phyloP scores from a whole-genome alignment of 2,329 filamentous ascomycete genomes.

The Paecilomyces sp. region DNA sequence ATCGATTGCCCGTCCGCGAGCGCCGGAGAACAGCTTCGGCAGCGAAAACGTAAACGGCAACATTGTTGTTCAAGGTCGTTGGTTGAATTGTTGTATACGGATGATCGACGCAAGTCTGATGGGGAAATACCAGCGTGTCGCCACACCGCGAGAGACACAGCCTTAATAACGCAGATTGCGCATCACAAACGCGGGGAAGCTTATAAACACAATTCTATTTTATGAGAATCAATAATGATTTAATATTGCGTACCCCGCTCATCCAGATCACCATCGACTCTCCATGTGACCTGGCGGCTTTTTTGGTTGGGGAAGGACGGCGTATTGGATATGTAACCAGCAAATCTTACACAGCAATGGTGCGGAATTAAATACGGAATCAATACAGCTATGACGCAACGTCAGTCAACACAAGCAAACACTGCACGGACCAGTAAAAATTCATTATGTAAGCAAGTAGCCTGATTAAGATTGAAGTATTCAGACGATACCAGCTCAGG shows the following conservation, averaged over 20 bases:
- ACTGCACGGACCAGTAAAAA: not conserved
- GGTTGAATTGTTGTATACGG: not conserved
- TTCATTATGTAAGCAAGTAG: not conserved
- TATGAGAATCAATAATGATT: not conserved
- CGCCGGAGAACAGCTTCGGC: not conserved
- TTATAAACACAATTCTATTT: not conserved
- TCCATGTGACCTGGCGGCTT: not conserved
- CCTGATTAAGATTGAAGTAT: too few relatives aligned
- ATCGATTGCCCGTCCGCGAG: conserved; percentile 21
- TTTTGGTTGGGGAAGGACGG: not conserved
- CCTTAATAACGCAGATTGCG: not conserved
- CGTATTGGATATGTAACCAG: not conserved
- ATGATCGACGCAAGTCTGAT: not conserved
- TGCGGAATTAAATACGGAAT: not conserved
- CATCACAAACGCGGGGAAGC: not conserved
- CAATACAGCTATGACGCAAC: not conserved
- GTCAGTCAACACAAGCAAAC: not conserved
- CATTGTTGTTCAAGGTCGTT: conserved; percentile 1
- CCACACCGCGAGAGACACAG: not conserved
- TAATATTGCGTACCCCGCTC: not conserved
- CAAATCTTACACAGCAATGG: not conserved
- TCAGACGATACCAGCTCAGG: too few relatives aligned
- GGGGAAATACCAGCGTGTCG: not conserved
- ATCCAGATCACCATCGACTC: not conserved
- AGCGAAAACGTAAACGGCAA: not conserved